Base-by-base conservation (phyloP, 1,139 yeast genomes). In the Eremothecium gossypii region DNA sequence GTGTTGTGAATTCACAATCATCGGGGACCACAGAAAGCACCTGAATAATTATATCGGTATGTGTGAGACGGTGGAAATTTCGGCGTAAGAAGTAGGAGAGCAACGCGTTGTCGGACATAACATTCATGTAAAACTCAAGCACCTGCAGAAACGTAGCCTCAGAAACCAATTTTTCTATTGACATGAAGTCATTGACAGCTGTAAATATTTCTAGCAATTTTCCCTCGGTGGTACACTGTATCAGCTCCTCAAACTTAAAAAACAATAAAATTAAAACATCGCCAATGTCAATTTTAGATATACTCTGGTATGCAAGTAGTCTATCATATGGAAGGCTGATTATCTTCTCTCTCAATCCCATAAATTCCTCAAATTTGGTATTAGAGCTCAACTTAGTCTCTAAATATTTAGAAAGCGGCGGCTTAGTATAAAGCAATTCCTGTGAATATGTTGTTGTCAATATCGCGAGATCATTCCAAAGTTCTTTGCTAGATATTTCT, bases 381-480 rank as follows among this genome's bases (percentile, higher is more conserved):
- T 44, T 42, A 27, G 46, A 32, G 27, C 38, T 48, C 8, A 58
- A 17, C 32, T 53, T 58, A 8, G 48, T 43, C 6, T 41, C 31
- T 14, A 59, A 11, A 43, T 42, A 58, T 1, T 47, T 48, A 8
- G 36, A 36, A 13, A 58, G 33, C 11, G 44, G 38, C n/a, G 47
- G 48, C 39, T 61, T 61, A 11, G 45, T 35, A 39, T 59, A 58
- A 28, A 49, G 50, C 28, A 50, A 38, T 42, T 57, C 55, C n/a
- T 46, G 41, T 3, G 48, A 40, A 46, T 59, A 61, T 4, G 49
- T 52, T 2, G 48, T 38, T 0, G 47, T 34, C 13, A 47, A 42
- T 7, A 36, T 30, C 2, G 41, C 47, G 12, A 59, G 38, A 2
- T 28, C 6, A 7, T 43, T 45, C 52, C 50, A 50, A 10, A 58